A percentile compares a stretch with the other conserved stretches of the same genome.
phyloP scores from a whole-genome alignment of 2,329 filamentous ascomycete genomes.

The Lasiodiplodia gonubiensis region DNA sequence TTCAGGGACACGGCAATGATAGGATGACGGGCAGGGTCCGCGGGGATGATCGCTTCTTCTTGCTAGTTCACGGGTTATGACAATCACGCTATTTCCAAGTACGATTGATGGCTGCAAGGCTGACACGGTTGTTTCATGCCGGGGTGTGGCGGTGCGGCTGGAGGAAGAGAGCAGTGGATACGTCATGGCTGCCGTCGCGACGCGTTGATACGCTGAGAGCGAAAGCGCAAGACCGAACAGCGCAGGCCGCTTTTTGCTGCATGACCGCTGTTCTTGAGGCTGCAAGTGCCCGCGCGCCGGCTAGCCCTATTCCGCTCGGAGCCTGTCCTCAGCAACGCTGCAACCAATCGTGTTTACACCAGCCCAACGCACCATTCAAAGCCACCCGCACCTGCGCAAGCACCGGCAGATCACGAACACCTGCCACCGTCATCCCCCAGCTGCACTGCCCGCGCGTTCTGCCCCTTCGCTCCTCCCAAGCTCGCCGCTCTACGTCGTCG shows the following conservation, averaged over 20 bases:
- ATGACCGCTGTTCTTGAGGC: constrained; percentile 19
- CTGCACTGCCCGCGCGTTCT: constrained; percentile 2
- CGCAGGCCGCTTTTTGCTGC: constrained; percentile 9
- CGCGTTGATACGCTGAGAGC: constrained; percentile 6
- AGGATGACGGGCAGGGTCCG: neutral
- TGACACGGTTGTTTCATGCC: constrained; percentile 4
- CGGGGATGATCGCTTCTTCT: constrained; percentile 7
- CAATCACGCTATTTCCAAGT: constrained; percentile 1
- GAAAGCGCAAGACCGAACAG: constrained; percentile 4
- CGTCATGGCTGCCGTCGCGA: constrained; percentile 11
- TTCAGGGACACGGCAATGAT: neutral
- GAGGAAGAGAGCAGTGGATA: neutral
- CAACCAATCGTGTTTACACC: constrained; percentile 27
- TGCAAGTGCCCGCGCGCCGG: constrained; percentile 18
- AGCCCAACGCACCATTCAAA: constrained; percentile 19
- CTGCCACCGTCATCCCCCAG: constrained; percentile 18
- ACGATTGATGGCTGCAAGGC: neutral
- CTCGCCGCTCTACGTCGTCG: neutral
- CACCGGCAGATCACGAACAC: constrained; percentile 24
- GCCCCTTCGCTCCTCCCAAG: neutral
- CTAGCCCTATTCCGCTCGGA: constrained; percentile 13
- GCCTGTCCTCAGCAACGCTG: neutral
- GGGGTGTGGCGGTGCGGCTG: constrained; percentile 4
- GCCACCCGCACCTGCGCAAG: constrained; percentile 25
- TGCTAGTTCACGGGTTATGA: constrained; percentile 7